phyloP scores from a whole-genome alignment of 2,329 filamentous ascomycete species.

The Colletotrichum chlorophyti region DNA sequence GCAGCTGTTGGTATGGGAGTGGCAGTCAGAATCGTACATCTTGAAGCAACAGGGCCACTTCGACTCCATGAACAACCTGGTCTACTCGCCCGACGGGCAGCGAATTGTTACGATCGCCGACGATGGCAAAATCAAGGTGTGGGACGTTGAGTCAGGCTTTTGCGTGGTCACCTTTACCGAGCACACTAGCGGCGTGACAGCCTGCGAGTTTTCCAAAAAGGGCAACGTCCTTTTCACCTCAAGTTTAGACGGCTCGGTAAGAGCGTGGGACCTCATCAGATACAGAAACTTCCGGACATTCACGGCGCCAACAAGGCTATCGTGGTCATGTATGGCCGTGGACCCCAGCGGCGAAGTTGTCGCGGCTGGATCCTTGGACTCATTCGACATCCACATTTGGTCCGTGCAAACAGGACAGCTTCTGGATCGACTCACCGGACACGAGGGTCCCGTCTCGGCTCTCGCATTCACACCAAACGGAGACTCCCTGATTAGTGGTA shows the following conservation, averaged over 20 bases:
- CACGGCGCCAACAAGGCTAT: slow-evolving; percentile 87
- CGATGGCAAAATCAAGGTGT: slow-evolving; percentile 98
- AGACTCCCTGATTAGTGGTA: slow-evolving; percentile 83
- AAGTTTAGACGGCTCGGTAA: slow-evolving; percentile 90
- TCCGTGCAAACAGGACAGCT: slow-evolving; percentile 97
- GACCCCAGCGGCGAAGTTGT: slow-evolving; percentile 97
- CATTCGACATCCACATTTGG: slow-evolving; percentile 98
- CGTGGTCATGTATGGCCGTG: slow-evolving; percentile 94
- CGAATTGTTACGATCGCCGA: slow-evolving; percentile 93
- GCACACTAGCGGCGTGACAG: slow-evolving; percentile 91
- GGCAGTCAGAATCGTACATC: slow-evolving; percentile 99
- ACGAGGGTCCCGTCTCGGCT: slow-evolving; percentile 91
- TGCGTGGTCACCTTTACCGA: slow-evolving; percentile 98
- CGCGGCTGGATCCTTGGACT: slow-evolving; percentile 92
- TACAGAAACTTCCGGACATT: slow-evolving; percentile 98
- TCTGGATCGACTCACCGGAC: slow-evolving; percentile 87
- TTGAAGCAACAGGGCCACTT: slow-evolving; percentile 98
- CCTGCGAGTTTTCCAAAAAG: slow-evolving; percentile 92
- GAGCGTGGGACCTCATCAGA: slow-evolving; percentile 94
- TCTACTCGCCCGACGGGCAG: slow-evolving; percentile 93
- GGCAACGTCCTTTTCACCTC: slow-evolving; percentile 96
- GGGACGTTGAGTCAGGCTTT: slow-evolving; percentile 96
- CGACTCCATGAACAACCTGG: slow-evolving; percentile 91
- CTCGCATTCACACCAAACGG: slow-evolving; percentile 90
- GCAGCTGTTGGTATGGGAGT: slow-evolving; percentile 98